These are phyloP conservation scores for Fusarium sp. DNA, from an alignment of 2,329 filamentous ascomycete genomes.

Conservation along the genomic window DNA sequence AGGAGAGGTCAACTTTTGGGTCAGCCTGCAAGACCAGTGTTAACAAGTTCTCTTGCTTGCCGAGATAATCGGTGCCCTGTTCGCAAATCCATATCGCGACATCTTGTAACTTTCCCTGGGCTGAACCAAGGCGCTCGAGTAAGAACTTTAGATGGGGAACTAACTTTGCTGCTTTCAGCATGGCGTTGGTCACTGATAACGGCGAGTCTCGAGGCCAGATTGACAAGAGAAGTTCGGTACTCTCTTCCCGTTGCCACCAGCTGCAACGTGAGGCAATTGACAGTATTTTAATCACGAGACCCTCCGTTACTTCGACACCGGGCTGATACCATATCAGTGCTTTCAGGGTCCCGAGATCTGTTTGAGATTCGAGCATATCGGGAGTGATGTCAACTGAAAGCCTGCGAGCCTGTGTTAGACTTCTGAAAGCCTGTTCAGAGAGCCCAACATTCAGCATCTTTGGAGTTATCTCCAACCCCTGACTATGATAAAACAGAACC, in stretches of 20 bases:
- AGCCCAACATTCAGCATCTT: background rate
- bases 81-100: background rate
- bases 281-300: background rate
- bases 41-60: background rate
- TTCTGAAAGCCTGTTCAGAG: background rate
- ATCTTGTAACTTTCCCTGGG: background rate
- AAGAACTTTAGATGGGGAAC: background rate
- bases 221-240: background rate
- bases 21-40: background rate
- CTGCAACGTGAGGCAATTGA: background rate
- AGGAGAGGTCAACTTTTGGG: background rate
- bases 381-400: background rate
- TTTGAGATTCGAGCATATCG: background rate
- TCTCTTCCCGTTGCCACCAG: background rate
- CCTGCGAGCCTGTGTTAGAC: background rate
- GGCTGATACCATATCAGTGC: background rate
- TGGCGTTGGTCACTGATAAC: background rate
- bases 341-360: background rate
- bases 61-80: background rate
- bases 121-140: background rate
- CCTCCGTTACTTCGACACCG: background rate
- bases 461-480: background rate
- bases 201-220: background rate
- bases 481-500: background rate
- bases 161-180: background rate